Conservation (phyloP, 208 protist species). For the Leishmania aethiopica region DNA sequence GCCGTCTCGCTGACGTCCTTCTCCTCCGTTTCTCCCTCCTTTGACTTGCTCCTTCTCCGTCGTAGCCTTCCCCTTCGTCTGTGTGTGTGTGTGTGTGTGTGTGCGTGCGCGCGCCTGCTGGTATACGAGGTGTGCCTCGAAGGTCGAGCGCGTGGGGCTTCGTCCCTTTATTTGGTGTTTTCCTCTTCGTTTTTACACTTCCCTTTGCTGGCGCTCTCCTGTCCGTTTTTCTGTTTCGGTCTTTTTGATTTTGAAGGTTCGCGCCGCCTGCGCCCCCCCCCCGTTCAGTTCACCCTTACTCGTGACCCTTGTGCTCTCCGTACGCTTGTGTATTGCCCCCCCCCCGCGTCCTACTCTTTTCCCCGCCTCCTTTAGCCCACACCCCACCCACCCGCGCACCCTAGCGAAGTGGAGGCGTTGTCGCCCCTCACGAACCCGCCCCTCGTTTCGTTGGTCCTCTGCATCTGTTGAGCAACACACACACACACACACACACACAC, state of each 20-base stretch:
- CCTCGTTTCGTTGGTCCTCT: not conserved
- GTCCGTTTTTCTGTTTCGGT: not conserved
- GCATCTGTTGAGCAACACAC: not conserved
- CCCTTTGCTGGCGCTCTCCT: not conserved
- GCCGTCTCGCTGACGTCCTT: not conserved
- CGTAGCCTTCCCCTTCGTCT: not conserved
- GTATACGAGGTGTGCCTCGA: not conserved
- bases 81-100: not conserved
- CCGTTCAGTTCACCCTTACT: not conserved
- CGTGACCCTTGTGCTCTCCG: not conserved
- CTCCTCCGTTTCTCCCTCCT: not conserved
- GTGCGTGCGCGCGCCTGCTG: not conserved
- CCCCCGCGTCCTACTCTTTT: not conserved
- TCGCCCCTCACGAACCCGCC: not conserved
- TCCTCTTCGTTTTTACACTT: not conserved
- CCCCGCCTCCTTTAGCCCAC: not conserved
- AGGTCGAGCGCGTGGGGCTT: not conserved
- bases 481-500: slow-evolving; percentile 1
- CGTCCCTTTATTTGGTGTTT: not conserved
- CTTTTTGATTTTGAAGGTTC: not conserved
- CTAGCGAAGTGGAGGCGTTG: not conserved
- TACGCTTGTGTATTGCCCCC: not conserved
- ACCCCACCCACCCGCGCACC: not conserved
- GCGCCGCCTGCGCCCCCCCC: not conserved
- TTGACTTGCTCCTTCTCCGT: not conserved